These are phyloP conservation scores for Neocatenulostroma microsporum DNA, from an alignment of 2,329 filamentous ascomycete species.

Conservation along the genomic window DNA sequence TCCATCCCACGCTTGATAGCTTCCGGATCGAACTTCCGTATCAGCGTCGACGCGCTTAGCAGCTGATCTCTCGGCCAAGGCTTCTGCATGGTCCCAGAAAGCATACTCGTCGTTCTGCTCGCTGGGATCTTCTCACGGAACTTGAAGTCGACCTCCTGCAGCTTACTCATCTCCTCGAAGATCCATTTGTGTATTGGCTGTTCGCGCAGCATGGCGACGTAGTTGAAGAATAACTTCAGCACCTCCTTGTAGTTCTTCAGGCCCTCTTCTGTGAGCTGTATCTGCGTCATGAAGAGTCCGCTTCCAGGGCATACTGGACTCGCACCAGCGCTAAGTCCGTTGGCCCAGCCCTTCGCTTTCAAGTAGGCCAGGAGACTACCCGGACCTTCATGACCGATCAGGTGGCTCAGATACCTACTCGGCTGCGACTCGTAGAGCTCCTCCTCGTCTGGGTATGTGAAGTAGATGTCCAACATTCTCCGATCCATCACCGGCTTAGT, in stretches of 20 bases:
- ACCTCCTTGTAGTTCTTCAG: constrained; percentile 75
- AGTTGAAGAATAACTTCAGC: constrained; percentile 79
- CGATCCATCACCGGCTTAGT: constrained; percentile 89
- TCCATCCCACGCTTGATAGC: constrained; percentile 66
- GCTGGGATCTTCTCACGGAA: constrained; percentile 91
- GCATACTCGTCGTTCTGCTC: constrained; percentile 77
- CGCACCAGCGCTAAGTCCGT: constrained; percentile 68
- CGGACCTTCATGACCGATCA: constrained; percentile 87
- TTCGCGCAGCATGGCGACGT: constrained; percentile 78
- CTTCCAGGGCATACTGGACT: constrained; percentile 71
- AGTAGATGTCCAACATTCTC: constrained; percentile 68
- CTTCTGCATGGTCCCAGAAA: constrained; percentile 85
- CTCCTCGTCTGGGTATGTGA: constrained; percentile 81
- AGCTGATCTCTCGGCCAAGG: constrained; percentile 79
- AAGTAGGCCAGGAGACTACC: constrained; percentile 86
- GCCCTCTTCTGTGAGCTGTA: constrained; percentile 78
- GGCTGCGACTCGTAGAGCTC: constrained; percentile 70
- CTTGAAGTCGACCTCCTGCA: constrained; percentile 89
- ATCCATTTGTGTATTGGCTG: constrained; percentile 83
- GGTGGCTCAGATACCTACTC: constrained; percentile 75
- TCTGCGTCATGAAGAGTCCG: constrained; percentile 68
- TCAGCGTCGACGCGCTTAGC: constrained; percentile 66
- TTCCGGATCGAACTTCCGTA: constrained; percentile 73
- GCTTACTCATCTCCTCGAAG: constrained; percentile 80
- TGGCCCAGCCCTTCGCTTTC: constrained; percentile 85